Evolutionary conservation across 2,329 filamentous ascomycete genomes (phyloP).

Genomic region (Xylariaceae sp.): DNA sequence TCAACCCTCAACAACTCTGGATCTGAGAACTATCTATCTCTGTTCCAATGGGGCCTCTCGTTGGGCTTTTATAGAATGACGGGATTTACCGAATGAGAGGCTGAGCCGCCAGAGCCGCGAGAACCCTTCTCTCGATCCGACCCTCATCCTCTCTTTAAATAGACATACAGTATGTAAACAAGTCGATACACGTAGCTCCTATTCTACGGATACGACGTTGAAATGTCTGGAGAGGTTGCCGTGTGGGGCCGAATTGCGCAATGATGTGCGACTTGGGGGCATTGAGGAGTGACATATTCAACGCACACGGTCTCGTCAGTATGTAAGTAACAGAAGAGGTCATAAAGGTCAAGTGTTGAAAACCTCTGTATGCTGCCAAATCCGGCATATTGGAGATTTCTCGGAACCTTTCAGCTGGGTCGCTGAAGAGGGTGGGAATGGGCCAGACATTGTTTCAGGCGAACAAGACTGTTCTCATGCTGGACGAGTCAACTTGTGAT

Average conservation of each 20-base stretch:
- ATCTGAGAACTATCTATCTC: constrained; percentile 6
- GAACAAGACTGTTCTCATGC: background rate
- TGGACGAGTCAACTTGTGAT: background rate
- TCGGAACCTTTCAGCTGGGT: background rate
- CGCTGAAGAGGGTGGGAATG: background rate
- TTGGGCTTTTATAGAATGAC: constrained; percentile 8
- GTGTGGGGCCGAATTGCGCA: constrained; percentile 6
- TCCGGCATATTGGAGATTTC: background rate
- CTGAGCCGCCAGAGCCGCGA: background rate
- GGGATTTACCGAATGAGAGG: background rate
- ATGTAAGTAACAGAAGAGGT: background rate
- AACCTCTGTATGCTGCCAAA: background rate
- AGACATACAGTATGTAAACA: background rate
- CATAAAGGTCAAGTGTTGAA: background rate
- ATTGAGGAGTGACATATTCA: constrained; percentile 5
- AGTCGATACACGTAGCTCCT: background rate
- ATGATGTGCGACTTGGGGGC: constrained; percentile 4
- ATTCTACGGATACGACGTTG: background rate
- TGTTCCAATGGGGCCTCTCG: constrained; percentile 1
- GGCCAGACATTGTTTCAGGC: background rate
- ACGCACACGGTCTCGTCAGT: constrained; percentile 14
- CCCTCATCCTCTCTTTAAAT: background rate
- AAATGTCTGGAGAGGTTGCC: background rate
- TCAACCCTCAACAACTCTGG: constrained; percentile 3
- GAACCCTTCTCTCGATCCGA: background rate